Evolutionary conservation across 331 rosid species (phyloP), one percentile per base, ranked within the genome.

Genomic region (Rhamnella rubrinervis): DNA sequence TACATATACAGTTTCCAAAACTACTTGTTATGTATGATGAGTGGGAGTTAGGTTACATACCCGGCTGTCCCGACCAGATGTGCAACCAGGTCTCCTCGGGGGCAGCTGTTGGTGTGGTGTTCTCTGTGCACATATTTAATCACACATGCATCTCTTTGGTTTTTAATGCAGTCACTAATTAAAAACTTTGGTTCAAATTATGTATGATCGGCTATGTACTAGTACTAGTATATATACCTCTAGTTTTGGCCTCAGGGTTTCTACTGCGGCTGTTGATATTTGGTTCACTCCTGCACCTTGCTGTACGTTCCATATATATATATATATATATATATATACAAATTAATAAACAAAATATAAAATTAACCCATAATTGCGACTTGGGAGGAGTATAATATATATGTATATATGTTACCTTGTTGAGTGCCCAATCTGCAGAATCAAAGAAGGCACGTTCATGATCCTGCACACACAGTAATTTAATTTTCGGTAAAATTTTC

Each of bases 351-450:
- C 55, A 20, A 65, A 6, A 3, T 51, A 5, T 14, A 16, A 40
- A 6, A 37, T 59, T 20, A 59, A 6, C 35, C 35, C 35, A 31
- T 3, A 31, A 31, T 31, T 31, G 5, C 6, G 0, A 31, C 35
- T 31, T 31, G 35, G 35, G 5, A 31, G 35, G 35, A 31, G 35
- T 31, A 3, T 31, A 2, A 31, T 4, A 31, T 31, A 31, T 31
- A 31, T 31, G 0, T 31, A 31, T 4, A 31, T 31, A 31, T 31
- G 23, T 1, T 81, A 93, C 98, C 97, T 93, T 93, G 87, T 95
- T 89, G 31, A 93, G 72, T 72, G 96, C 98, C 98, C 98, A 93
- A 77, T 93, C 98, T 47, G 98, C 98, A 58, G 98, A 93, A 80
- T 93, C 98, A 78, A 93, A 93, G 81, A 89, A 93, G 62, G 97